Evolutionary conservation across 306 rosid genomes (phyloP).

Genomic region (Cucumis cinereus): DNA sequence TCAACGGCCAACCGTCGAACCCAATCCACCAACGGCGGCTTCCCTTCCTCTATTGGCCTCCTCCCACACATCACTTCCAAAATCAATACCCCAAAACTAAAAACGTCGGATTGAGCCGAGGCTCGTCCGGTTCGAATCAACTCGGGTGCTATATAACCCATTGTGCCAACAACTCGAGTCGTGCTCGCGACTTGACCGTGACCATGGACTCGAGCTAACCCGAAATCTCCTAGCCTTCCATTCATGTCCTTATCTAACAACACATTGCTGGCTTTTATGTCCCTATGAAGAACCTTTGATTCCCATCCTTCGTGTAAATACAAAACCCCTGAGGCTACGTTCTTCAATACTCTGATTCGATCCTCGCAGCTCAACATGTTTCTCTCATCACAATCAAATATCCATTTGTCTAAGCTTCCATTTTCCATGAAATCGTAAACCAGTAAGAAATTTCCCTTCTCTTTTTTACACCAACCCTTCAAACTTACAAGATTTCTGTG

Average conservation of each 20-base stretch:
- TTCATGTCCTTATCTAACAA: slow-evolving; percentile 70
- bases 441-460: slow-evolving; percentile 44
- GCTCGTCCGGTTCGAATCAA: slow-evolving; percentile 49
- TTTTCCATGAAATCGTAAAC: slow-evolving; percentile 81
- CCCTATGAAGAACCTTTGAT: slow-evolving; percentile 59
- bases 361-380: slow-evolving; percentile 34
- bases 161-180: slow-evolving; percentile 63
- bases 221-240: slow-evolving; percentile 76
- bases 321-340: slow-evolving; percentile 55
- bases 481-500: slow-evolving; percentile 61
- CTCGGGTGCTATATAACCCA: slow-evolving; percentile 80
- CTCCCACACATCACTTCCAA: slow-evolving; percentile 82
- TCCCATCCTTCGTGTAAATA: slow-evolving; percentile 97
- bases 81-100: slow-evolving; percentile 60
- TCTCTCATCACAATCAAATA: slow-evolving; percentile 36
- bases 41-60: slow-evolving; percentile 71
- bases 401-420: slow-evolving; percentile 65
- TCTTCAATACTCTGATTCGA: slow-evolving; percentile 47
- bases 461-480: slow-evolving; percentile 82
- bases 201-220: slow-evolving; percentile 58
- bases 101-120: slow-evolving; percentile 61
- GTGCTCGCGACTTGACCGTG: slow-evolving; percentile 50
- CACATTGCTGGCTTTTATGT: slow-evolving; percentile 84
- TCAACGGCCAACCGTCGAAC: slow-evolving; percentile 38
- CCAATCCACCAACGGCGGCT: slow-evolving; percentile 42